Base-by-base conservation (phyloP, 1,139 yeast species). In the Magnusiomyces sp. region DNA sequence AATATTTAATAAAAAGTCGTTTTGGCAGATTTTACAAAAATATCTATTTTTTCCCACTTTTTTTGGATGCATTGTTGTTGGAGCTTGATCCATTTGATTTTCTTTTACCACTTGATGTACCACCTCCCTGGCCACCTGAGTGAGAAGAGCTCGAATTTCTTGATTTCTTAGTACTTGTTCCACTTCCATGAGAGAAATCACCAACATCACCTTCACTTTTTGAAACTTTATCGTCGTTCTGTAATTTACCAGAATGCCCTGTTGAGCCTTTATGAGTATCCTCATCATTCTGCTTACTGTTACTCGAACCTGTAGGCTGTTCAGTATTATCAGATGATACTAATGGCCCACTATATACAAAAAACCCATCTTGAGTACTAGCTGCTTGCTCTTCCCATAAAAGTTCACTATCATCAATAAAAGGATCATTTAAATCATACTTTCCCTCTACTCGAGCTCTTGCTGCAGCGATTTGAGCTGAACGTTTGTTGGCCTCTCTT, bases 341-440 rank as follows among this genome's bases (percentile, higher is more conserved):
- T 54, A 94, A 71, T 4, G 96, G 95, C 0, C 99, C 99, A 73
- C 90, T 87, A 65, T 83, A 94, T 0, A 94, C 97, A 61, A 92
- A 94, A 65, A 92, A 94, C 2, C 98, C 98, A 62, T 92, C 97
- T 58, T 86, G 85, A 0, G 96, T 89, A 1, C 94, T 80, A 2
- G 94, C 92, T 9, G 95, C 81, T 58, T 86, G 94, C 64, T 90
- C 97, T 65, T 92, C 97, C 86, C 94, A 86, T 55, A 81, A 78
- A 60, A 89, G 72, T 67, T 92, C 99, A 29, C 86, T 79, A 65
- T 94, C 98, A 68, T 94, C 99, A 54, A 94, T 92, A 62, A 94
- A 94, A 1, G 98, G 98, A 67, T 94, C 99, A 55, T 86, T 83
- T 49, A 79, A 74, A 63, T 94, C 98, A 65, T 94, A 94, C 62